Conservation (phyloP, 495 filamentous ascomycete genomes). For the Cercophora sp. region DNA sequence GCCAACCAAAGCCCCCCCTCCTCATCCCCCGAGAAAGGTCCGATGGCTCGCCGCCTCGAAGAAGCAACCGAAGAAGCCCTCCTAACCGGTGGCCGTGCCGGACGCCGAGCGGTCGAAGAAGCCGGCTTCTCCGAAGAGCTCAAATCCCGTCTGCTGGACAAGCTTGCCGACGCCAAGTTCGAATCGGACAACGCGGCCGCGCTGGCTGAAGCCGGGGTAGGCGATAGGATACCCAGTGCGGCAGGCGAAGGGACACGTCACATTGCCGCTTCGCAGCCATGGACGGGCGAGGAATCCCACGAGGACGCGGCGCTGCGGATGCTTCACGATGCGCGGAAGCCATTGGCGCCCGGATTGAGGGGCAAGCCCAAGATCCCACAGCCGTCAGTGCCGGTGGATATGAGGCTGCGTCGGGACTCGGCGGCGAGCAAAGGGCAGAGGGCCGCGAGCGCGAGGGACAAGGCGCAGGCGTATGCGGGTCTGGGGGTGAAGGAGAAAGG, state of each 20-base stretch:
- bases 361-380: slow-evolving; percentile 46
- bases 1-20: neutral
- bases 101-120: slow-evolving; percentile 71
- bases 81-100: slow-evolving; percentile 64
- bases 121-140: slow-evolving; percentile 86
- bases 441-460: slow-evolving; percentile 75
- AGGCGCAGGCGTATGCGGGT: slow-evolving; percentile 65
- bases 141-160: slow-evolving; percentile 67
- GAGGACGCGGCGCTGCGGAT: slow-evolving; percentile 81
- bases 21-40: slow-evolving; percentile 37
- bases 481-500: slow-evolving; percentile 49
- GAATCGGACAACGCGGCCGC: slow-evolving; percentile 63
- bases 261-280: slow-evolving; percentile 66
- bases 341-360: slow-evolving; percentile 48
- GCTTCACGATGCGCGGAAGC: slow-evolving; percentile 79
- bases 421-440: slow-evolving; percentile 49
- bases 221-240: slow-evolving; percentile 38
- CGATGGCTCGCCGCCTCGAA: slow-evolving; percentile 70
- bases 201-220: slow-evolving; percentile 60
- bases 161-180: slow-evolving; percentile 68
- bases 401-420: slow-evolving; percentile 48
- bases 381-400: slow-evolving; percentile 54
- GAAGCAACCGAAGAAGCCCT: slow-evolving; percentile 79
- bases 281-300: slow-evolving; percentile 71
- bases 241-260: slow-evolving; percentile 71